Conservation (phyloP, 2,329 filamentous ascomycete species). For the Aspergillus hortae region DNA sequence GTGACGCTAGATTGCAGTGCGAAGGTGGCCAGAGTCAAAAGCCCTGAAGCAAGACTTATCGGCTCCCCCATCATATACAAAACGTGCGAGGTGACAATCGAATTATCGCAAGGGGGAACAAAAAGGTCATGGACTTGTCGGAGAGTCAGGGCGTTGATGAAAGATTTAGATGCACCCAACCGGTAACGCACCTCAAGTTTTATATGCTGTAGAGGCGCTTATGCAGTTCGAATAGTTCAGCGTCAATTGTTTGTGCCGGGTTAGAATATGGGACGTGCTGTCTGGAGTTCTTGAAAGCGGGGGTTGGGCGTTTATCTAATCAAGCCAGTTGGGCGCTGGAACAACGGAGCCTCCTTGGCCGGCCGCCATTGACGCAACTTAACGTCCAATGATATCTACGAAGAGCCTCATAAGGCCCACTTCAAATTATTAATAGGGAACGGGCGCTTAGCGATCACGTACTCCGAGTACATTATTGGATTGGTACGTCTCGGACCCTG, state of each 20-base stretch:
- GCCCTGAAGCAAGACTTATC: conserved; percentile 36
- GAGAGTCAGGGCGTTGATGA: background rate
- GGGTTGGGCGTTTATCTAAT: conserved; percentile 1
- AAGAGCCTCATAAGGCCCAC: background rate
- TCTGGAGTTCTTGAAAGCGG: background rate
- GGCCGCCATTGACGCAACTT: background rate
- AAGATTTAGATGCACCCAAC: background rate
- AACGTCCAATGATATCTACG: background rate
- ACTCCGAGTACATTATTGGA: background rate
- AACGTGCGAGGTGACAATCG: background rate
- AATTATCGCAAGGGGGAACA: background rate
- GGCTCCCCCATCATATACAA: conserved; percentile 33
- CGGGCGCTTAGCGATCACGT: background rate
- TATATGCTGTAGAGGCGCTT: background rate
- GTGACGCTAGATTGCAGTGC: conserved; percentile 38
- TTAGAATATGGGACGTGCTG: background rate
- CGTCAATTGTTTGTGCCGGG: background rate
- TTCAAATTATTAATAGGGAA: background rate
- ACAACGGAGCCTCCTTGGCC: background rate
- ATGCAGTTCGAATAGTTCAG: background rate
- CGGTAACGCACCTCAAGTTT: background rate
- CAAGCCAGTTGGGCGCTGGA: background rate
- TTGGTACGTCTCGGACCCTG: background rate
- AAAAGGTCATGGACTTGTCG: background rate
- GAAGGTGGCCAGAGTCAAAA: conserved; percentile 37